These are phyloP conservation scores for Fusarium torulosum DNA, from an alignment of 2,329 filamentous ascomycete genomes.

Conservation along the genomic window DNA sequence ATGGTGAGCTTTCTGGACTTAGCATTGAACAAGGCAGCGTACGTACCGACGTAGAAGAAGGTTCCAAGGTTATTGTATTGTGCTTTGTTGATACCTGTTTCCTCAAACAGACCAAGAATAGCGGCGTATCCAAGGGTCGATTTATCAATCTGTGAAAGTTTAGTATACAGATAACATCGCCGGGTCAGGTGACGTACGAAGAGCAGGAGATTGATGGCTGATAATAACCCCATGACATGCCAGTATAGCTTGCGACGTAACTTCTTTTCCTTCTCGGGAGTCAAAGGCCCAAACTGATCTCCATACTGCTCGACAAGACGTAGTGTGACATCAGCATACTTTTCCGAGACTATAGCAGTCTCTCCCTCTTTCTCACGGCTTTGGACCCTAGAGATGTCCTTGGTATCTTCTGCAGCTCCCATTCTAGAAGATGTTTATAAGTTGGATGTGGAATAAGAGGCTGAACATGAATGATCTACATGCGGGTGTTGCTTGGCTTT, in stretches of 20 bases:
- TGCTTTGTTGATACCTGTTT: slow-evolving; percentile 18
- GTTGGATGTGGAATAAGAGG: background rate
- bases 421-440: background rate
- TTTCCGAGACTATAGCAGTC: slow-evolving; percentile 7
- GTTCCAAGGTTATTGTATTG: slow-evolving; percentile 23
- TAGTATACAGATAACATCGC: rapidly evolving
- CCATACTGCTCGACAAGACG: slow-evolving; percentile 12
- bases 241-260: slow-evolving; percentile 14
- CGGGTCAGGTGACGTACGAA: background rate
- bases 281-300: slow-evolving; percentile 1
- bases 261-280: slow-evolving; percentile 10
- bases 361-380: background rate
- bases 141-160: slow-evolving; percentile 2
- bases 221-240: slow-evolving; percentile 8
- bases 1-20: background rate
- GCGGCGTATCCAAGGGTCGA: slow-evolving; percentile 55
- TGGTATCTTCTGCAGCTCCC: slow-evolving; percentile 2
- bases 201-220: slow-evolving; percentile 14
- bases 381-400: slow-evolving; percentile 7
- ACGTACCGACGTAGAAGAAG: slow-evolving; percentile 24
- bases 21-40: rapidly evolving
- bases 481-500: slow-evolving; percentile 6
- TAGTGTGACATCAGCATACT: slow-evolving; percentile 18
- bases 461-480: background rate
- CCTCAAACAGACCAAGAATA: slow-evolving; percentile 56